Conservation (phyloP, 2,329 filamentous ascomycete genomes). For the Daldinia eschscholtzii region DNA sequence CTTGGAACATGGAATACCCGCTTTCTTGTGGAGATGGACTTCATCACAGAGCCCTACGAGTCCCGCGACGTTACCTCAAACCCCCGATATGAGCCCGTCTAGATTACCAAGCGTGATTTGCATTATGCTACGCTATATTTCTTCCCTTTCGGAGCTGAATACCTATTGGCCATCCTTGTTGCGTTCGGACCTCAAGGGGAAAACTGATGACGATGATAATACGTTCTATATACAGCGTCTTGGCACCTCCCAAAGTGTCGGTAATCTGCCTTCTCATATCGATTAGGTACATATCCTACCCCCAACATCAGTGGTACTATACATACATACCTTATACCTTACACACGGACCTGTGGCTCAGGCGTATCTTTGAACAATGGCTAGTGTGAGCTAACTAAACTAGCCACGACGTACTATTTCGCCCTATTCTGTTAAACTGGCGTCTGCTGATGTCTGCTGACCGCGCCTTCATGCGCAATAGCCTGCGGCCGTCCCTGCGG, state of each 20-base stretch:
- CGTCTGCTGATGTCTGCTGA: constrained; percentile 47
- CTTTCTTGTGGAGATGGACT: constrained; percentile 37
- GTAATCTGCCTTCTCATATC: constrained; percentile 24
- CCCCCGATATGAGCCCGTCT: constrained; percentile 17
- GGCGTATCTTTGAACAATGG: constrained; percentile 15
- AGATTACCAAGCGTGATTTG: constrained; percentile 25
- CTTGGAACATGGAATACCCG: constrained; percentile 36
- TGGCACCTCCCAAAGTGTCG: constrained; percentile 29
- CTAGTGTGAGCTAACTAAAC: constrained; percentile 24
- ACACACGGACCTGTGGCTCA: constrained; percentile 36
- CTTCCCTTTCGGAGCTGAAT: not conserved
- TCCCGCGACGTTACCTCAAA: constrained; percentile 32
- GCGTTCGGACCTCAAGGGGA: constrained; percentile 6
- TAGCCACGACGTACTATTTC: constrained; percentile 32
- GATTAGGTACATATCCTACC: constrained; percentile 14
- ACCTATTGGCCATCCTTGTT: constrained; percentile 13
- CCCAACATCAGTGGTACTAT: constrained; percentile 13
- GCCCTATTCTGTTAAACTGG: constrained; percentile 13
- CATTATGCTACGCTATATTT: constrained; percentile 14
- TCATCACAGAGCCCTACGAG: constrained; percentile 37
- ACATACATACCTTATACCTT: not conserved
- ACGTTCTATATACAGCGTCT: constrained; percentile 18
- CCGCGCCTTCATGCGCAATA: constrained; percentile 45
- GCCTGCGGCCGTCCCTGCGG: constrained; percentile 48
- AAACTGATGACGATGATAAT: constrained; percentile 23